Evolutionary conservation across 345 rosid species (phyloP), one percentile per base, ranked within the genome.

Genomic region (Lepidium sativum): DNA sequence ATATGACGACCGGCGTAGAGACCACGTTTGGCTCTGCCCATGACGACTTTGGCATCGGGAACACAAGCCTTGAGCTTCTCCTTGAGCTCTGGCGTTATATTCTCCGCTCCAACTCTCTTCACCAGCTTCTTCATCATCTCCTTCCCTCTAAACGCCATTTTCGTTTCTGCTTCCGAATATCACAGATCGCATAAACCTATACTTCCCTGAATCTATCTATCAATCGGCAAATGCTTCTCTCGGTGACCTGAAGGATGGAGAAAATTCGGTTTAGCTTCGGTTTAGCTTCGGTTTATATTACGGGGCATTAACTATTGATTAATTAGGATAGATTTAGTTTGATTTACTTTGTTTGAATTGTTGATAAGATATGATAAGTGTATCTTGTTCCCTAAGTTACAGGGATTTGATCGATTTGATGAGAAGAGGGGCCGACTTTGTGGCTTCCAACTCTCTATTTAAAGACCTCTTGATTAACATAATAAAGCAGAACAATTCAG

Each of bases 1-100:
- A 94, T 87, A 69, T 94, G 97, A 41, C 91, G 87, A 56, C 96
- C 95, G 10, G 97, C 96, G 80, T 54, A 94, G 37, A 94, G 80
- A 33, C 99, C 95, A 31, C 92, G 90, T 56, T 90, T 81, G 76
- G 95, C 95, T 44, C 96, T 81, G 43, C 77, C 76, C 96, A 88
- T 94, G 42, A 94, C 81, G 72, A 94, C 44, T 76, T 82, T 81
- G 73, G 72, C 49, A 63, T 94, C 81, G 2, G 96, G 99, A 3
- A 88, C 78, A 79, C 80, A 80, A 58, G 81, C 86, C 74, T 82
- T 76, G 33, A 94, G 83, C 29, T 86, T 70, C 21, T 83, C 84
- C 65, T 83, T 82, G 37, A 82, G 74, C 27, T 81, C 84, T 8
- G 88, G 82, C 14, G 91, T 77, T 32, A 88, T 17, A 51, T 79